These are phyloP conservation scores for Aspergillus brasiliensis DNA, from an alignment of 2,329 filamentous ascomycete species.

Conservation along the genomic window DNA sequence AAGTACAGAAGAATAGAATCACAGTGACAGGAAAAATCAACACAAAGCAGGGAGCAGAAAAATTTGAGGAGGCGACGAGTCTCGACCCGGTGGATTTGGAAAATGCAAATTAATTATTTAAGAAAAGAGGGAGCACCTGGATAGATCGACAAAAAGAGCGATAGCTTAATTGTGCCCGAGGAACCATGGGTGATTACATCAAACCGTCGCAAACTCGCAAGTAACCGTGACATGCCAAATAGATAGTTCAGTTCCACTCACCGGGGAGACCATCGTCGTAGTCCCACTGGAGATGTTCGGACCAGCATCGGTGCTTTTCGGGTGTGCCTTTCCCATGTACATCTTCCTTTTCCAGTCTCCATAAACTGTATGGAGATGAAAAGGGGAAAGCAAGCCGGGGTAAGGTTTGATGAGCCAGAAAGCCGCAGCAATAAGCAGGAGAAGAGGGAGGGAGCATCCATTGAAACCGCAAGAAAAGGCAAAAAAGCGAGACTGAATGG, in stretches of 20 bases:
- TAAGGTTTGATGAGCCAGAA: background rate
- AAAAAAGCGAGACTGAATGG: no score
- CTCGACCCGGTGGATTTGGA: background rate
- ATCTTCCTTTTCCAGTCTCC: background rate
- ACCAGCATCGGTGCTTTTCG: background rate
- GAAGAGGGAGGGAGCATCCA: background rate
- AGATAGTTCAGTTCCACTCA: background rate
- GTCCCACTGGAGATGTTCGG: background rate
- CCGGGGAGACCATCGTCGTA: background rate
- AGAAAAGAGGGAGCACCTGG: slow-evolving; percentile 1
- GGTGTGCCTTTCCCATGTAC: no score
- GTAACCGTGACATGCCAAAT: background rate
- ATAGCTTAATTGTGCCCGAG: background rate
- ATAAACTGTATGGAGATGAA: no score
- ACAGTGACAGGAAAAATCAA: background rate
- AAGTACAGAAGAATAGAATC: slow-evolving; percentile 1
- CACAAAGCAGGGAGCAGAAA: slow-evolving; percentile 9
- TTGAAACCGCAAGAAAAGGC: background rate
- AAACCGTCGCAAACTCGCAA: background rate
- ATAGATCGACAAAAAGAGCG: slow-evolving; percentile 1
- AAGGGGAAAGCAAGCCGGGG: background rate
- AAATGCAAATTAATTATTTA: slow-evolving; percentile 1
- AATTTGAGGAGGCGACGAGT: slow-evolving; percentile 9
- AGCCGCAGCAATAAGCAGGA: background rate
- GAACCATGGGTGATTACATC: slow-evolving; percentile 4